Conservation (phyloP, 768 basidiomycete species). For the Suillus discolor region DNA sequence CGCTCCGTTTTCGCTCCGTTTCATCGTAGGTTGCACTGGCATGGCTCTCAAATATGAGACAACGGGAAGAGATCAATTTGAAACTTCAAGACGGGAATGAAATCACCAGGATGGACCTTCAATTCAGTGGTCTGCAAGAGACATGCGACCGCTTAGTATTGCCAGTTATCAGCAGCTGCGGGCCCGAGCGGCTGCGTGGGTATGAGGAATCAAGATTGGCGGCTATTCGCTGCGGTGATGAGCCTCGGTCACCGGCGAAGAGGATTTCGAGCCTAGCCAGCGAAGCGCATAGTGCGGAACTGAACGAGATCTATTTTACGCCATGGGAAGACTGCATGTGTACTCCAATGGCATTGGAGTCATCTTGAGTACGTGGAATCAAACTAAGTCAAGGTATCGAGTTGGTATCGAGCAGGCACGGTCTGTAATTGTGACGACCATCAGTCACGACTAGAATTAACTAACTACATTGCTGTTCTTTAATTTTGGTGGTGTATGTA, state of each 20-base stretch:
- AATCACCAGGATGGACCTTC: background rate
- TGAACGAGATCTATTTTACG: background rate
- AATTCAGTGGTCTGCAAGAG: background rate
- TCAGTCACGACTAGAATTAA: conserved; percentile 36
- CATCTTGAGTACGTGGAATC: background rate
- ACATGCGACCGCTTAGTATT: too few species aligned
- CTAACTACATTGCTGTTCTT: conserved; percentile 54
- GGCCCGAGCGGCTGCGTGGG: background rate
- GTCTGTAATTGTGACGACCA: conserved; percentile 20
- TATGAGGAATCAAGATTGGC: background rate
- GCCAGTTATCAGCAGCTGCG: background rate
- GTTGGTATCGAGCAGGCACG: conserved; percentile 16
- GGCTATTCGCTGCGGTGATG: background rate
- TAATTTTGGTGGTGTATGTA: conserved; percentile 44
- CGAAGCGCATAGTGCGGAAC: background rate
- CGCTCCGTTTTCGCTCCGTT: background rate
- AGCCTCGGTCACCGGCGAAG: background rate
- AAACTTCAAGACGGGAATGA: background rate
- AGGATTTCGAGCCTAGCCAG: background rate
- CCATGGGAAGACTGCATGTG: background rate
- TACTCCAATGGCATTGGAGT: background rate
- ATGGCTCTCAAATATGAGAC: background rate
- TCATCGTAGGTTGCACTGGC: background rate
- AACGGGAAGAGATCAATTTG: background rate
- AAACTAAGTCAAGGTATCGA: background rate